Percentiles rank a stretch among this genome's conserved stretches.
These are phyloP conservation scores for Naganishia sp. DNA, from an alignment of 1,284 basidiomycete genomes.

Conservation along the genomic window DNA sequence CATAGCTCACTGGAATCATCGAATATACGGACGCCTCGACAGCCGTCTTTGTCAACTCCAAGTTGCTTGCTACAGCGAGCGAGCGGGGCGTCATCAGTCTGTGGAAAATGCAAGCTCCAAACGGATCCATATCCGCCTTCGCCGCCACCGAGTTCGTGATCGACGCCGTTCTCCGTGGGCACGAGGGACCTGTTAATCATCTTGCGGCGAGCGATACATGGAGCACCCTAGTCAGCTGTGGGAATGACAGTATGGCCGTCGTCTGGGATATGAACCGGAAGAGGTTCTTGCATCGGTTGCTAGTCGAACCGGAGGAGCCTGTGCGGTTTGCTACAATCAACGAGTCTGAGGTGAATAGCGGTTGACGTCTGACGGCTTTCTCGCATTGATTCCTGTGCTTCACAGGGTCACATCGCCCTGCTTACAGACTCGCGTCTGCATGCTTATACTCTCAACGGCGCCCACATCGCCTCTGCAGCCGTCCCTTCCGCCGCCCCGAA, in stretches of 20 bases:
- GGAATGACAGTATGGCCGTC: conserved; percentile 77
- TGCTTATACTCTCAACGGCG: conserved; percentile 53
- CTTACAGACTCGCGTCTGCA: conserved; percentile 45
- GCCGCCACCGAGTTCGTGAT: conserved; percentile 45
- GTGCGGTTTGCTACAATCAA: conserved; percentile 76
- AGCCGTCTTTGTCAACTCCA: conserved; percentile 71
- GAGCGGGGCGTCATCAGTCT: conserved; percentile 73
- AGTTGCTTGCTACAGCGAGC: conserved; percentile 72
- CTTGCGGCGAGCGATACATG: conserved; percentile 76
- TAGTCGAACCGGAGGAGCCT: conserved; percentile 61
- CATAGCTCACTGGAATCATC: conserved; percentile 61
- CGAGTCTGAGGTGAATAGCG: conserved; percentile 70
- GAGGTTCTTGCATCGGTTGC: conserved; percentile 71
- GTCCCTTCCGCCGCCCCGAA: conserved; percentile 12
- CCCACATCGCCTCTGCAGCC: conserved; percentile 44
- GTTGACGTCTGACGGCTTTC: not conserved
- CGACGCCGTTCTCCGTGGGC: conserved; percentile 75
- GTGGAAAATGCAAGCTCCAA: conserved; percentile 65
- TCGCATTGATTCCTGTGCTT: not conserved
- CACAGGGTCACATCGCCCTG: conserved; percentile 50
- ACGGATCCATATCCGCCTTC: conserved; percentile 34
- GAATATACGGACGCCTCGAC: conserved; percentile 61
- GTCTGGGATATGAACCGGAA: conserved; percentile 89
- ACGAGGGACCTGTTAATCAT: conserved; percentile 67
- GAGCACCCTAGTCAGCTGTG: conserved; percentile 82